Percentiles rank a stretch among this genome's conserved stretches.
These are phyloP conservation scores for Tetrahymena elliotti DNA, from an alignment of 73 alveolate genomes.

Conservation along the genomic window DNA sequence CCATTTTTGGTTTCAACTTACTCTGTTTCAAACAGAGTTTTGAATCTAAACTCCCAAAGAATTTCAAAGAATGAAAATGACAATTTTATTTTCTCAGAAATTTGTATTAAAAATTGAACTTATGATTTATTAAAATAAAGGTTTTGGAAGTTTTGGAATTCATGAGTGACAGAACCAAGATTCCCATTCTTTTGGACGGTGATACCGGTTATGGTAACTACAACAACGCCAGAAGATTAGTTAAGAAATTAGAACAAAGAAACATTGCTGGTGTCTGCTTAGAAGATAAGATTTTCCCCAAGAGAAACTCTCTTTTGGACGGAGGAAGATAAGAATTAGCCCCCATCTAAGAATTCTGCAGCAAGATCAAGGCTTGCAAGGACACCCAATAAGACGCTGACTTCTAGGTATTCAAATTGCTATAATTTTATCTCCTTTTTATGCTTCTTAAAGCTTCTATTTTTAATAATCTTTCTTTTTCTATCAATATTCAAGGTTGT, in stretches of 20 bases:
- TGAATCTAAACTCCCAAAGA: background rate
- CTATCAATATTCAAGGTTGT: slow-evolving; percentile 32
- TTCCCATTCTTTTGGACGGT: slow-evolving; percentile 81
- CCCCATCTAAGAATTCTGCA: slow-evolving; percentile 64
- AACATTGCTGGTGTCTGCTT: slow-evolving; percentile 83
- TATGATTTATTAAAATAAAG: slow-evolving; percentile 1
- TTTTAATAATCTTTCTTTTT: too few relatives aligned
- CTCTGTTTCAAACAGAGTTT: background rate
- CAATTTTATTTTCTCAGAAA: slow-evolving; percentile 14
- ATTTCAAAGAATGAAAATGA: slow-evolving; percentile 18
- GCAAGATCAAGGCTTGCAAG: slow-evolving; percentile 68
- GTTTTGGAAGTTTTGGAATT: slow-evolving; percentile 51
- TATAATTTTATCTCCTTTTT: background rate
- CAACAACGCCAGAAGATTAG: slow-evolving; percentile 75
- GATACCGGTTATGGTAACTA: slow-evolving; percentile 82
- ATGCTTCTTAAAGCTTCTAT: background rate
- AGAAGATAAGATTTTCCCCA: slow-evolving; percentile 77
- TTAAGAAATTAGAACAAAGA: slow-evolving; percentile 67
- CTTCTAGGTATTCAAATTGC: slow-evolving; percentile 30
- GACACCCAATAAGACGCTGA: slow-evolving; percentile 61
- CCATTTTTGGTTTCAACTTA: background rate
- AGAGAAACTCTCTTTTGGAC: slow-evolving; percentile 71
- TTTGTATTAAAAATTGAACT: too few relatives aligned
- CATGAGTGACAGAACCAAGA: slow-evolving; percentile 66
- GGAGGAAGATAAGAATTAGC: slow-evolving; percentile 72